Percentiles rank a stretch among this genome's conserved stretches.
phyloP scores from a whole-genome alignment of 352 stramenopile species.

The Ochromonadaceae sp. region DNA sequence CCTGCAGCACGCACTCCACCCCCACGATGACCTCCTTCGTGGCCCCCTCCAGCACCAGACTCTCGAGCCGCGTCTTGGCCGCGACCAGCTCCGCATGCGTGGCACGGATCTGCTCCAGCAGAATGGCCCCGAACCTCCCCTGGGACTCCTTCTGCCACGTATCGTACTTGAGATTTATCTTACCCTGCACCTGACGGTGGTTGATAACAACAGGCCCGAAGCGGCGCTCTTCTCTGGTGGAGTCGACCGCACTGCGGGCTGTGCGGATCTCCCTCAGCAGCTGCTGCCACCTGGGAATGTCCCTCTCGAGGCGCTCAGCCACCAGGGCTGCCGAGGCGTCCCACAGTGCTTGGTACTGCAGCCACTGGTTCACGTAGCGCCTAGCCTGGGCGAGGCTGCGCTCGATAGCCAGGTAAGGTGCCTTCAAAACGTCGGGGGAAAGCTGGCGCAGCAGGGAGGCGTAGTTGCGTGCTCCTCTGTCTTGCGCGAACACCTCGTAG shows the following conservation, averaged over 20 bases:
- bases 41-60: slow-evolving; percentile 78
- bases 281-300: slow-evolving; percentile 88
- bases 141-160: slow-evolving; percentile 97
- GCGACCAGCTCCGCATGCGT: slow-evolving; percentile 41
- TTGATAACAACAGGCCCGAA: slow-evolving; percentile 62
- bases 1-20: slow-evolving; percentile 57
- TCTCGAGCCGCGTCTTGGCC: slow-evolving; percentile 68
- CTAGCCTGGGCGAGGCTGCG: slow-evolving; percentile 31
- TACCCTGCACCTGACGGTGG: slow-evolving; percentile 51
- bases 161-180: slow-evolving; percentile 96
- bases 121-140: slow-evolving; percentile 76
- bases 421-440: slow-evolving; percentile 29
- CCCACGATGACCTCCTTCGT: slow-evolving; percentile 85
- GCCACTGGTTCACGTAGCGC: slow-evolving; percentile 81
- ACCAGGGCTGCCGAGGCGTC: slow-evolving; percentile 89
- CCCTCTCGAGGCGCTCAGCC: slow-evolving; percentile 68
- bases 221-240: slow-evolving; percentile 55
- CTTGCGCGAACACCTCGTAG: slow-evolving; percentile 44
- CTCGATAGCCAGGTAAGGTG: slow-evolving; percentile 45
- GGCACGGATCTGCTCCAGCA: slow-evolving; percentile 74
- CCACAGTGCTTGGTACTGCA: slow-evolving; percentile 97
- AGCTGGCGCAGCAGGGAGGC: slow-evolving; percentile 39
- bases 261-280: slow-evolving; percentile 89
- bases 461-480: slow-evolving; percentile 27
- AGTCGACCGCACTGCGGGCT: slow-evolving; percentile 81